Evolutionary conservation across 2,329 filamentous ascomycete species (phyloP).

Genomic region (Pestalotiopsis sp.): DNA sequence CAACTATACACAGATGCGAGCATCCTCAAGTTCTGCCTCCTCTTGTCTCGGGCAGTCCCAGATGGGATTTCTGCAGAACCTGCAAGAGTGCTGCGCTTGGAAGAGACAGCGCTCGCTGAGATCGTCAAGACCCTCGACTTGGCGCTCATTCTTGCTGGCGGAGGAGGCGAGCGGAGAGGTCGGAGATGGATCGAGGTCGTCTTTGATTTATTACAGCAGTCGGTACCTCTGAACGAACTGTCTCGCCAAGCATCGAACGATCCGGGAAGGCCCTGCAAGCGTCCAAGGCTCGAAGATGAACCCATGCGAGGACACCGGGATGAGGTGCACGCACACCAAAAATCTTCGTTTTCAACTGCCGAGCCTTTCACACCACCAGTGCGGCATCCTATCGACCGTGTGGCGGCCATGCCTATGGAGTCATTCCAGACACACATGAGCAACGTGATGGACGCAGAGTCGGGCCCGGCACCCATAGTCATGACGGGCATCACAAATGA

Average conservation of each 20-base stretch:
- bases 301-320: not conserved
- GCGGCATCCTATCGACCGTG: constrained; percentile 40
- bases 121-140: constrained; percentile 73
- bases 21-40: constrained; percentile 60
- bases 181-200: constrained; percentile 53
- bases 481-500: constrained; percentile 65
- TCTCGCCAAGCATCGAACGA: not conserved
- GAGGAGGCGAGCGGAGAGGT: constrained; percentile 54
- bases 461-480: constrained; percentile 64
- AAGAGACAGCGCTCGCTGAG: constrained; percentile 44
- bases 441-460: constrained; percentile 34
- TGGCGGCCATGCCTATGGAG: constrained; percentile 54
- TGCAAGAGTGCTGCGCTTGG: not conserved
- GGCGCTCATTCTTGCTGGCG: constrained; percentile 75
- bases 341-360: constrained; percentile 31
- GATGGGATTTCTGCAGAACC: constrained; percentile 1
- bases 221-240: not conserved
- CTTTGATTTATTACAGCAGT: constrained; percentile 42
- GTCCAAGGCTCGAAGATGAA: not conserved
- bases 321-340: too few relatives aligned
- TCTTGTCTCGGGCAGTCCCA: constrained; percentile 26
- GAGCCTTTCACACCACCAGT: constrained; percentile 47
- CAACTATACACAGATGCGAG: constrained; percentile 72
- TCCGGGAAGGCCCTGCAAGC: constrained; percentile 6
- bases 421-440: constrained; percentile 65